phyloP scores from a whole-genome alignment of 225 moss, liverwort and hornwort genomes.

The Bryoerythrophyllum caledonicum region DNA sequence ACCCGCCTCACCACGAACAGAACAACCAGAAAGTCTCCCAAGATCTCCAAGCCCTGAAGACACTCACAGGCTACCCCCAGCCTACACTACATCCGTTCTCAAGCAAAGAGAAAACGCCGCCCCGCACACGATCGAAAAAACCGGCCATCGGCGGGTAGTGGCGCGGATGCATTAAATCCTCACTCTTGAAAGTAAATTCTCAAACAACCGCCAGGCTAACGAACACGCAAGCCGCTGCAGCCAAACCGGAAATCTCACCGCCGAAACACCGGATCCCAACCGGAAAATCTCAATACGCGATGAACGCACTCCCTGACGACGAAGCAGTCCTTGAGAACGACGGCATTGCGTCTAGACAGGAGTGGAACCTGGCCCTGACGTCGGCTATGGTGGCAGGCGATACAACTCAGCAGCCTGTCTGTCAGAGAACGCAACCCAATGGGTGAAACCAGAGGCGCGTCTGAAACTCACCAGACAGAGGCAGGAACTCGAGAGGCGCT shows the following conservation, averaged over 20 bases:
- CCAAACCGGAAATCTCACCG: background rate
- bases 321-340: no score
- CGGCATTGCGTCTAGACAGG: background rate
- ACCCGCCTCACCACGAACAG: background rate
- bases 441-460: constrained; percentile 5
- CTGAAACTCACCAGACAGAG: constrained; percentile 16
- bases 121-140: constrained; percentile 1
- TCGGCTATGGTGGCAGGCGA: constrained; percentile 15
- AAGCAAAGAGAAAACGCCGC: background rate
- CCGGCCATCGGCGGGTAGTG: background rate
- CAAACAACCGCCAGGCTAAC: constrained; percentile 5
- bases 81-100: background rate
- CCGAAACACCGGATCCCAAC: background rate
- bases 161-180: background rate
- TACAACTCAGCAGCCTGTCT: constrained; percentile 9
- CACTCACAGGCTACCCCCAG: background rate
- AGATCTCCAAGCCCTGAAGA: background rate
- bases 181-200: background rate
- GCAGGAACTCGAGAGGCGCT: constrained; percentile 15
- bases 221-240: background rate
- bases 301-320: background rate
- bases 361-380: background rate
- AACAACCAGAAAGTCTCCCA: background rate
- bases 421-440: constrained; percentile 11
- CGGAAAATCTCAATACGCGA: background rate